Base-by-base conservation (phyloP, 2,329 filamentous ascomycete species). In the Raffaelea arxii region DNA sequence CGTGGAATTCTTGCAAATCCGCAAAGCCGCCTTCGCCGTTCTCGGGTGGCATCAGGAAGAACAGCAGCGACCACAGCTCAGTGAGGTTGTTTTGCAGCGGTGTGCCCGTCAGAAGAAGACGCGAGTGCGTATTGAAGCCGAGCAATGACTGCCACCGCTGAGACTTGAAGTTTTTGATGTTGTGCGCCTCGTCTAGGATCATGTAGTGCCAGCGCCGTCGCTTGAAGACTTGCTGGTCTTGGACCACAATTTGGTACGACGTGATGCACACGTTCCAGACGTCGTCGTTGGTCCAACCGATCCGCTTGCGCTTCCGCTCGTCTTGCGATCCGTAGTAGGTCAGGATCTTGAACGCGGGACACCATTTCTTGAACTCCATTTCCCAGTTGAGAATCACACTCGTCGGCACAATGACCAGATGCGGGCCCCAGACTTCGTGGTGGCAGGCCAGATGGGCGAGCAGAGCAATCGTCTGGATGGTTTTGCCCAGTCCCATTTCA, bases 311-410 rank as follows among this genome's bases (percentile, higher is more conserved):
- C 61, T 87, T 90, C 40, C 92, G 83, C 65, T 98, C 92, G 54
- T 96, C 89, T 56, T 90, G 85, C 37, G 84, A 87, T 38, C 94
- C 92, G 61, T 97, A 98, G 67, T 98, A 98, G 0, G 90, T 92
- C 49, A 98, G 72, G 47, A 98, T 94, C 62, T 96, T 97, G 72
- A 98, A 98, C 0, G 92, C 91, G 3, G 94, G 92, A 48, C 90
- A 87, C 80, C 91, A 98, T 62, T 98, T 98, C 61, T 97, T 97
- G 74, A 98, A 98, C 65, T 98, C 92, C 85, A 97, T 97, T 63
- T 98, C 94, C 92, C 92, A 98, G 61, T 98, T 98, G 53, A 98
- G 78, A 75, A 98, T 96, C 42, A 98, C 94, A 64, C 90, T 97
- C 2, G 92, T 98, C 2, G 92, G 92, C 2, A 98, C 92, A 50